Conservation (phyloP, 805 yeast species). For the Kuraishia molischiana region DNA sequence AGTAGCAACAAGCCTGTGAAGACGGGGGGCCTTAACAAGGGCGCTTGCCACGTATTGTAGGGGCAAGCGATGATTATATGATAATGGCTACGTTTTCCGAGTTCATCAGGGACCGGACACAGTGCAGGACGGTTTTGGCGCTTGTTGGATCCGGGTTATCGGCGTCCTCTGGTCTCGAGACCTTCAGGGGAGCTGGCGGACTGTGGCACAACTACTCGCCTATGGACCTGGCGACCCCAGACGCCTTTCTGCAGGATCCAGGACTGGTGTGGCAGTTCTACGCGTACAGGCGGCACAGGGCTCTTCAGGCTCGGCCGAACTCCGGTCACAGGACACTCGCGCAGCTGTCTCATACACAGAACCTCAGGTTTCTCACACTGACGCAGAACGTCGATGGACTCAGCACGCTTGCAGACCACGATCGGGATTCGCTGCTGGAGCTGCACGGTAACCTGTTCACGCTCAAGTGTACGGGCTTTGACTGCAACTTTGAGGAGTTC, state of each 20-base stretch:
- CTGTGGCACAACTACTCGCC: conserved; percentile 71
- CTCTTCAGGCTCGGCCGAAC: conserved; percentile 64
- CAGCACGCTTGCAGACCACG: conserved; percentile 56
- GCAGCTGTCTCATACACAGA: conserved; percentile 34
- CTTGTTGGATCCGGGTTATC: conserved; percentile 81
- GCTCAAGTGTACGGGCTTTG: conserved; percentile 65
- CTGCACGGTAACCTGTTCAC: conserved; percentile 75
- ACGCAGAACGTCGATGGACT: conserved; percentile 84
- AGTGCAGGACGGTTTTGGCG: conserved; percentile 43
- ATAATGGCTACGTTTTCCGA: too few species aligned
- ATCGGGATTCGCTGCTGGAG: conserved; percentile 42
- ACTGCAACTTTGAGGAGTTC: conserved; percentile 48
- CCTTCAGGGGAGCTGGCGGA: conserved; percentile 65
- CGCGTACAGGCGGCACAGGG: conserved; percentile 53
- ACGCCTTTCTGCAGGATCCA: conserved; percentile 77
- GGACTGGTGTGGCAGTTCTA: conserved; percentile 89
- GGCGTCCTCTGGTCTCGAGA: conserved; percentile 66
- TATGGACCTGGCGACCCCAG: conserved; percentile 85
- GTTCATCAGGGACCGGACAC: conserved; percentile 8
- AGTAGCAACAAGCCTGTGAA: too few species aligned
- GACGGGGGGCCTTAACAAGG: too few species aligned
- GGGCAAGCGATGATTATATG: too few species aligned
- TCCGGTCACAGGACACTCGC: conserved; percentile 66
- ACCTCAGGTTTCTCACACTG: conserved; percentile 46
- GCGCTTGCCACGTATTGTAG: too few species aligned